These are phyloP conservation scores for Aureobasidium pullulans DNA, from an alignment of 2,329 filamentous ascomycete genomes.

Conservation along the genomic window DNA sequence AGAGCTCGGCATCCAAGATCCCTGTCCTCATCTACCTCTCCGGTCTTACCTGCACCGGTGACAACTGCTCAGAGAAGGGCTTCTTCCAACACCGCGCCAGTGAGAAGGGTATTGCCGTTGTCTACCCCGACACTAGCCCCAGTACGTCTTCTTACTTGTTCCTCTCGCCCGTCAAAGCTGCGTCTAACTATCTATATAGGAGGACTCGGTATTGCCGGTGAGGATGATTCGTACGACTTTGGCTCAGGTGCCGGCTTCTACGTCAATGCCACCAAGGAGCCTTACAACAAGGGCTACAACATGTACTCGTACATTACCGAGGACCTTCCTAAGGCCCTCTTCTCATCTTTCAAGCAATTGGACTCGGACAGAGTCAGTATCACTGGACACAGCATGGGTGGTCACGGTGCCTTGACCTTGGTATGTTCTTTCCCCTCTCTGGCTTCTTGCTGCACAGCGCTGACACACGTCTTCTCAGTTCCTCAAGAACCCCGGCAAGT, in stretches of 20 bases:
- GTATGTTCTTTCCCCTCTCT: constrained; percentile 27
- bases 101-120: constrained; percentile 75
- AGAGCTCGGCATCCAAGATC: constrained; percentile 50
- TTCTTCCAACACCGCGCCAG: constrained; percentile 85
- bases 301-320: constrained; percentile 92
- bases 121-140: constrained; percentile 93
- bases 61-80: constrained; percentile 68
- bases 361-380: constrained; percentile 69
- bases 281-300: constrained; percentile 72
- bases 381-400: constrained; percentile 94
- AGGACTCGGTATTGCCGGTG: constrained; percentile 70
- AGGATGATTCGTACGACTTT: constrained; percentile 87
- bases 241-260: constrained; percentile 92
- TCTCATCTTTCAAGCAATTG: constrained; percentile 61
- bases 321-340: constrained; percentile 76
- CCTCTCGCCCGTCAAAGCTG: background rate
- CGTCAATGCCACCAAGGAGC: constrained; percentile 70
- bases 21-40: constrained; percentile 91
- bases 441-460: background rate
- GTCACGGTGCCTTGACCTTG: constrained; percentile 86
- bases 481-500: constrained; percentile 83
- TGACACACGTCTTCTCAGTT: constrained; percentile 42
- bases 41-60: constrained; percentile 87
- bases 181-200: constrained; percentile 36
- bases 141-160: constrained; percentile 41